A percentile compares a stretch with the other conserved stretches of the same genome.
phyloP scores from a whole-genome alignment of 148 eudicot genomes.

The Polygonum maritimum region DNA sequence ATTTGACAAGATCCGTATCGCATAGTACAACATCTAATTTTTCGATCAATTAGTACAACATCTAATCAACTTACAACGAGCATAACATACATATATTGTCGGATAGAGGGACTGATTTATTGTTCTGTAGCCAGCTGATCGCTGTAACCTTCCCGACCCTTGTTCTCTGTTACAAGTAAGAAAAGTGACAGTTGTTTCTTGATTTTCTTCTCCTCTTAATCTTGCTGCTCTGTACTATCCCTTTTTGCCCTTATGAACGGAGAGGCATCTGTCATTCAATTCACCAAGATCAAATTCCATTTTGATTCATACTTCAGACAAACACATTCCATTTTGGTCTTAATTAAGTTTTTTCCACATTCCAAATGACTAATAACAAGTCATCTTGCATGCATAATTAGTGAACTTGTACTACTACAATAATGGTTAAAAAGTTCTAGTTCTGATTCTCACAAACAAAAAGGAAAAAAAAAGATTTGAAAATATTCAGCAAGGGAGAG shows the following conservation, averaged over 20 bases:
- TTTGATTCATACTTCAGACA: neutral
- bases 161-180: neutral
- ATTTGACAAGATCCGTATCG: too few species aligned
- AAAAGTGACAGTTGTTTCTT: neutral
- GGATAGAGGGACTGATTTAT: neutral
- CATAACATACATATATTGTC: neutral
- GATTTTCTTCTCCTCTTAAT: too few species aligned
- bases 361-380: too few species aligned
- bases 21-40: neutral
- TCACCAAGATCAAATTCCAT: neutral
- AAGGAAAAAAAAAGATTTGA: neutral
- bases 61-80: too few species aligned
- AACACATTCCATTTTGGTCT: neutral
- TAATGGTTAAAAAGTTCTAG: too few species aligned
- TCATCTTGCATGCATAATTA: too few species aligned
- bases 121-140: neutral
- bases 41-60: too few species aligned
- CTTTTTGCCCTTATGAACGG: neutral
- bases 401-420: too few species aligned
- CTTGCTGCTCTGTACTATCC: neutral
- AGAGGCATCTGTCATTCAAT: neutral
- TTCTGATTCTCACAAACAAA: too few species aligned
- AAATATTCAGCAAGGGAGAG: neutral
- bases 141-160: neutral
- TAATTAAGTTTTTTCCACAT: neutral